Base-by-base conservation (phyloP, 2,329 filamentous ascomycete species). In the Albophoma yamanashiensis region DNA sequence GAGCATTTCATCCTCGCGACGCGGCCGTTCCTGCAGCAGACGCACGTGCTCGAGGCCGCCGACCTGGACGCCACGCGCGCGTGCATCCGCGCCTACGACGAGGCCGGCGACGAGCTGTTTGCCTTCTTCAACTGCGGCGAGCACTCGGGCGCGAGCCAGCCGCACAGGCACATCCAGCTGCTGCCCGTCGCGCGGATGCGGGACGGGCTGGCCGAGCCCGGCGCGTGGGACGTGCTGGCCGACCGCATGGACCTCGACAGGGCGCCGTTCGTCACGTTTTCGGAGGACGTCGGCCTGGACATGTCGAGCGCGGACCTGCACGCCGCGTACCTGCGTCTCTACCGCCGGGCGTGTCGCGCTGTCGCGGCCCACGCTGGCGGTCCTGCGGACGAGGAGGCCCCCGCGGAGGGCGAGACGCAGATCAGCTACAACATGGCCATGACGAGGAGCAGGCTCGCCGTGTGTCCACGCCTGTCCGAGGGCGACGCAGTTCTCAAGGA, bases 1-100 rank as follows among this genome's bases (percentile, higher is more conserved):
- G 80, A 86, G 66, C 88, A 91, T 73, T 89, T 89, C 69, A 89
- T 91, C 65, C 79, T 91, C 56, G 82, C 84, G 0, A 91, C 88
- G 0, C 81, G 74, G n/a, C 71, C 74, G 1, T 85, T 86, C 69
- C 82, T 84, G 68, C 74, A 76, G n/a, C 88, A 91, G 75, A 85
- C 83, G 1, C 76, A 87, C 64, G 68, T 86, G 6, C 77, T 91
- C 1, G 85, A 86, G 57, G 70, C 74, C 15, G 75, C 74, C 34
- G 88, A 91, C 65, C 73, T 91, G 36, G 81, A 76, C 17, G 83
- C 82, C 0, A 81, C 86, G 1, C 82, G 84, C 60, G 79, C 81
- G 0, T 89, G 87, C 65, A 75, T 90, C 61, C 74, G 78, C 60
- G 81, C 83, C 3, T 88, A 86, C 71, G 65, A 71, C 31, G 62